Base-by-base conservation (phyloP, 1,284 basidiomycete species). In the Exobasidium cylindrosporum region DNA sequence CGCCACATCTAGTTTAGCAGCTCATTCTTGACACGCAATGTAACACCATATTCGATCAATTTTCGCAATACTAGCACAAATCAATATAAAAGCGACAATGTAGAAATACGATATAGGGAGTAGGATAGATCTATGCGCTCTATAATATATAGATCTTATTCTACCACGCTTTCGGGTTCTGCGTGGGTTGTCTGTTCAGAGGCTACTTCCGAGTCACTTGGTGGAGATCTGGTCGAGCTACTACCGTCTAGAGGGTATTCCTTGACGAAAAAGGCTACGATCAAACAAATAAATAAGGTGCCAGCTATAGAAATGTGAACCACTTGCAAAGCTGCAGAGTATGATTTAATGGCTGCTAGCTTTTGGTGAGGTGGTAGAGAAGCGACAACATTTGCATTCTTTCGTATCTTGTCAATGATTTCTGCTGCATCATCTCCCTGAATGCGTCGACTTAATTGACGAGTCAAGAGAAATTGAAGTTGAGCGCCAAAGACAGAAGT, bases 181-280 rank as follows among this genome's bases (percentile, higher is more conserved):
- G n/a, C n/a, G n/a, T n/a, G n/a, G n/a, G n/a, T n/a, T n/a, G n/a
- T n/a, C n/a, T n/a, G n/a, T n/a, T n/a, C n/a, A n/a, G n/a, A n/a
- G n/a, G n/a, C n/a, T n/a, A n/a, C n/a, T n/a, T n/a, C n/a, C n/a
- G n/a, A n/a, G n/a, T n/a, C n/a, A n/a, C n/a, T n/a, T n/a, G n/a
- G n/a, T n/a, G n/a, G n/a, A n/a, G 35, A 7, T 40, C 17, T 40
- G 35, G 35, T 17, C 17, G 35, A 17, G 17, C 35, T 17, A 40
- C 21, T 50, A 24, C 47, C 47, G 26, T 28, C 21, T 13, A 50
- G 47, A 13, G 47, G 47, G 26, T 28, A 28, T 13, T 50, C 47
- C 26, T 50, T 50, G 21, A 50, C 26, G 21, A 28, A 50, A 50
- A 4, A 50, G 47, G 26, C 47, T 21, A 50, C 26, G 47, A 50